These are phyloP conservation scores for Candolleomyces eurysporus DNA, from an alignment of 768 basidiomycete genomes.

Conservation along the genomic window DNA sequence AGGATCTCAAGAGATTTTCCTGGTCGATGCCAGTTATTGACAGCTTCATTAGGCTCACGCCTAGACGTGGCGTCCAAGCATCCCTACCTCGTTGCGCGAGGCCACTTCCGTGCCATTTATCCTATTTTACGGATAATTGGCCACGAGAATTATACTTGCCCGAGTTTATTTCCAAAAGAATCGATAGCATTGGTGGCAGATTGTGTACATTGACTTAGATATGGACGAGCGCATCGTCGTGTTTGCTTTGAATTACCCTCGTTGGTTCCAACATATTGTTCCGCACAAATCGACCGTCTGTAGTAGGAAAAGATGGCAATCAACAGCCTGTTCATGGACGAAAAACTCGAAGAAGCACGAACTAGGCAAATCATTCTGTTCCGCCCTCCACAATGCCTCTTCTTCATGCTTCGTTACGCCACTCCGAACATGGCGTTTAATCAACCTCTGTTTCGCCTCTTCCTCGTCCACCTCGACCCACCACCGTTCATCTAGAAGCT, in stretches of 20 bases:
- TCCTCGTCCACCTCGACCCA: conserved; percentile 59
- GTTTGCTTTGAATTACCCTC: conserved; percentile 34
- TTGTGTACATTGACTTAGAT: background rate
- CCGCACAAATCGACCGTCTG: conserved; percentile 46
- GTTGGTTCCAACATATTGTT: conserved; percentile 47
- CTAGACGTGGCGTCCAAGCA: background rate
- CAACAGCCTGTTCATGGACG: background rate
- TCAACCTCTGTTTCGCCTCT: conserved; percentile 58
- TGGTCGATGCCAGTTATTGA: background rate
- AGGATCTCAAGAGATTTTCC: background rate
- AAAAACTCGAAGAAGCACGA: conserved; percentile 14
- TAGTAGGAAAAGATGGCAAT: conserved; percentile 6
- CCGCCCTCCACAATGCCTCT: conserved; percentile 69
- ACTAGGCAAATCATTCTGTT: conserved; percentile 80
- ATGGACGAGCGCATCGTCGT: conserved; percentile 3
- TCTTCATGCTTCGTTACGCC: conserved; percentile 66
- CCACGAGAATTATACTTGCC: background rate
- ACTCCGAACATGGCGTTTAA: conserved; percentile 73
- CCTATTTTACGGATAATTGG: too few relatives aligned
- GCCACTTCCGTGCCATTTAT: too few relatives aligned
- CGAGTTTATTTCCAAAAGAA: background rate
- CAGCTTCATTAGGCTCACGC: background rate
- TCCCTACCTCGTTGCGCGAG: background rate
- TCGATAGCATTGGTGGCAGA: background rate
- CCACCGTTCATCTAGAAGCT: conserved; percentile 75